These are phyloP conservation scores for Coemansia aciculifera DNA, from an alignment of 192 early-diverging fungal species.

Conservation along the genomic window DNA sequence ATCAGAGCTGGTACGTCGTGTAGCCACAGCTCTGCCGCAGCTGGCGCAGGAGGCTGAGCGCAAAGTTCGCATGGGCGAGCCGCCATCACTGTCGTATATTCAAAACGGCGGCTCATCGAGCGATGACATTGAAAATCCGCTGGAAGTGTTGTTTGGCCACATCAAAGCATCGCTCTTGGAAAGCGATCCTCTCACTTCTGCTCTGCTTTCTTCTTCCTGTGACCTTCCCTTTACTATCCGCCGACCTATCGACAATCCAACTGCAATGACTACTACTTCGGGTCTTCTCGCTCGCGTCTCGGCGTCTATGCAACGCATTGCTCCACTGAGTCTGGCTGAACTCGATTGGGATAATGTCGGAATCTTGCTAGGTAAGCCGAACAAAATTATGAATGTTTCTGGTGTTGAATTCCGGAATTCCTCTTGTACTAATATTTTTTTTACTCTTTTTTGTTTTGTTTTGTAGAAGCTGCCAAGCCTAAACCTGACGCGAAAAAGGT, in stretches of 20 bases:
- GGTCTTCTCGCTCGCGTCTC: slow-evolving; percentile 35
- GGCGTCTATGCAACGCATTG: slow-evolving; percentile 76
- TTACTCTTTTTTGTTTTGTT: background rate
- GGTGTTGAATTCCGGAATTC: slow-evolving; percentile 1
- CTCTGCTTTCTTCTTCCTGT: slow-evolving; percentile 13
- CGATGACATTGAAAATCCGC: slow-evolving; percentile 14
- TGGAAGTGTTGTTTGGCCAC: slow-evolving; percentile 30
- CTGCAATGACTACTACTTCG: slow-evolving; percentile 16
- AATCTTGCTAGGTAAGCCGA: slow-evolving; percentile 59
- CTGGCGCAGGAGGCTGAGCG: slow-evolving; percentile 35
- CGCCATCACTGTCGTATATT: background rate
- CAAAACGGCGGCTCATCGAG: slow-evolving; percentile 1
- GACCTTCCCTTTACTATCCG: slow-evolving; percentile 43
- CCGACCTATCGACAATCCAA: slow-evolving; percentile 16
- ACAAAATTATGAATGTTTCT: background rate
- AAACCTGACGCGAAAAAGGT: slow-evolving; percentile 67
- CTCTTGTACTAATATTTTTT: slow-evolving; percentile 3
- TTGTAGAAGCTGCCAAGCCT: slow-evolving; percentile 80
- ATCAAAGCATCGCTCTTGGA: slow-evolving; percentile 22
- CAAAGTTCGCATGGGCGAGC: slow-evolving; percentile 10
- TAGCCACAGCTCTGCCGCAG: slow-evolving; percentile 41
- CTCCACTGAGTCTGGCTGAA: slow-evolving; percentile 80
- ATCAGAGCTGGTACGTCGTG: slow-evolving; percentile 49
- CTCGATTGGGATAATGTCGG: slow-evolving; percentile 93
- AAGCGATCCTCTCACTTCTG: slow-evolving; percentile 1